phyloP scores from a whole-genome alignment of 139 green algal genomes.

The Chlorokybus atmophyticus region DNA sequence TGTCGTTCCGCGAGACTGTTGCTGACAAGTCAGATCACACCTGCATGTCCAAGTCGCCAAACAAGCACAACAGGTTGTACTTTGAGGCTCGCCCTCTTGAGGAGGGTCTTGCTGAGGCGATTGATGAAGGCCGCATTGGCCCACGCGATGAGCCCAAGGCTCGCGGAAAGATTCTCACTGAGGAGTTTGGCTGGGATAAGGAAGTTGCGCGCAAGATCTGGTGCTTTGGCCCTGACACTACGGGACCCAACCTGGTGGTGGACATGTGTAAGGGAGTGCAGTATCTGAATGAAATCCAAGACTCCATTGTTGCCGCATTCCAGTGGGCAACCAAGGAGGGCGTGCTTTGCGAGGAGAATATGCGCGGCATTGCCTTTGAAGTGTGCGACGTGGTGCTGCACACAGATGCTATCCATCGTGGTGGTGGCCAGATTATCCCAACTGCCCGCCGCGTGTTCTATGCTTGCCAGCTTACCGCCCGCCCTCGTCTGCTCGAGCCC shows the following conservation, averaged over 20 bases:
- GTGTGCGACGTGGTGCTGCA: slow-evolving; percentile 92
- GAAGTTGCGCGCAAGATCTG: slow-evolving; percentile 99
- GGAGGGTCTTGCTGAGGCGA: slow-evolving; percentile 91
- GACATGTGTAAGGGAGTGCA: slow-evolving; percentile 98
- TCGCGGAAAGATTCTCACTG: slow-evolving; percentile 74
- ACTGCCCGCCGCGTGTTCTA: slow-evolving; percentile 89
- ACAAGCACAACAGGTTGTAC: slow-evolving; percentile 99
- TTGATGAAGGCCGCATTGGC: slow-evolving; percentile 88
- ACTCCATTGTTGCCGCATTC: slow-evolving; percentile 86
- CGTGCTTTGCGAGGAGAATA: slow-evolving; percentile 96
- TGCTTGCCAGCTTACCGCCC: slow-evolving; percentile 73
- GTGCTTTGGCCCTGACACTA: slow-evolving; percentile 97
- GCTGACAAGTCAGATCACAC: slow-evolving; percentile 62
- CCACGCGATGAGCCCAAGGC: slow-evolving; percentile 67
- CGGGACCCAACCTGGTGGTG: slow-evolving; percentile 89
- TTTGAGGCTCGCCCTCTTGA: slow-evolving; percentile 82
- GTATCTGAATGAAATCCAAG: slow-evolving; percentile 99
- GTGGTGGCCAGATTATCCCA: slow-evolving; percentile 98
- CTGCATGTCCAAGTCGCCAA: slow-evolving; percentile 97
- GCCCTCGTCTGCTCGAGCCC: slow-evolving; percentile 84
- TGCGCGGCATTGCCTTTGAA: slow-evolving; percentile 92
- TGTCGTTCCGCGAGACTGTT: slow-evolving; percentile 96
- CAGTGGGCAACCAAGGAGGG: slow-evolving; percentile 99
- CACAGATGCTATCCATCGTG: slow-evolving; percentile 95
- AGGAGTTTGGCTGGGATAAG: slow-evolving; percentile 99